Base-by-base conservation (phyloP, 2,329 filamentous ascomycete species). In the Colletotrichum ledebouriae region DNA sequence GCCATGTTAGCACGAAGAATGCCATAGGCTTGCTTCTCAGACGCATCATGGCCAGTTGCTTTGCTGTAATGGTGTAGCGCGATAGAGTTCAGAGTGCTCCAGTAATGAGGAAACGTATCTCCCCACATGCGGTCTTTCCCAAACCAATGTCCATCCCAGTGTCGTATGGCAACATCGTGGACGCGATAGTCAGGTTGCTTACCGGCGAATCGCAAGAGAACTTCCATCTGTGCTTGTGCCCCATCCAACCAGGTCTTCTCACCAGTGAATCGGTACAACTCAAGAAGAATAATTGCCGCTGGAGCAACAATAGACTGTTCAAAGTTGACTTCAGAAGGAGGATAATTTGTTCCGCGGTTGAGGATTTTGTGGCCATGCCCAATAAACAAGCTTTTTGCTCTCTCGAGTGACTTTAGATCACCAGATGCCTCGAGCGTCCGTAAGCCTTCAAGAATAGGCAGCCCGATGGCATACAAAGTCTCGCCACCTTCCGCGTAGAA, bases 231-330 rank as follows among this genome's bases (percentile, higher is more conserved):
- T 29, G 46, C 17, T 6, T 17, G 39, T 9, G 59, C 59, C 3
- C 53, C 68, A 3, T 80, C 73, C 34, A 85, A 78, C 41, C 73
- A 75, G 2, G 78, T 77, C 3, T 59, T 7, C 60, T 87, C 79
- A 0, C 78, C 77, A 4, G 79, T 83, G 3, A 82, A 82, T 46
- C 76, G 77, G 61, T 80, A 78, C 7, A 88, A 79, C 74, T 88
- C 86, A 25, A 84, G 82, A 1, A 88, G 78, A 3, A 59, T 69
- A 6, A 41, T 65, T 12, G 68, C 65, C 15, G 68, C 68, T n/a
- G 68, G 68, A 2, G 68, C 68, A 6, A 70, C 65, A 17, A 69
- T 69, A 3, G 68, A 70, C 42, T 70, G 65, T 44, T 70, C 65
- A 29, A 70, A 69, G 22, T 70, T 70, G 15, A 70, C 68, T 33